Conservation (phyloP, 2,329 filamentous ascomycete genomes). For the Dryadomyces quercus-mongolicae region DNA sequence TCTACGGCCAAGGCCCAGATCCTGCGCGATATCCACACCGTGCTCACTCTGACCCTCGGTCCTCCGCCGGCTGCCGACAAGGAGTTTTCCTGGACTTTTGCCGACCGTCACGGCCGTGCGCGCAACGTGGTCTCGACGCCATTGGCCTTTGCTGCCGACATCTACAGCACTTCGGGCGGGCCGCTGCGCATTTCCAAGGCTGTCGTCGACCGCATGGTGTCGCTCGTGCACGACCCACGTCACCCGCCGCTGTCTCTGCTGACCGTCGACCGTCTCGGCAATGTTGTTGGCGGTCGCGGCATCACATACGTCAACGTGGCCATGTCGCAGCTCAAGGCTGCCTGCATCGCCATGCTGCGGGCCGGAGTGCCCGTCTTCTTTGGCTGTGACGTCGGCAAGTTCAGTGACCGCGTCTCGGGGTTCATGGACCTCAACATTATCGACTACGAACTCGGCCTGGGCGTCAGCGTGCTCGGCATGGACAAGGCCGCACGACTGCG, state of each 20-base stretch:
- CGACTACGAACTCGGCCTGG: conserved; percentile 77
- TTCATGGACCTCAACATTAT: conserved; percentile 71
- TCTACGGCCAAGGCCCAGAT: conserved; percentile 55
- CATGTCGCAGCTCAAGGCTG: conserved; percentile 58
- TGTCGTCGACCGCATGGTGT: conserved; percentile 59
- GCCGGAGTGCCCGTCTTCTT: conserved; percentile 78
- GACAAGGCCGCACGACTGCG: conserved; percentile 63
- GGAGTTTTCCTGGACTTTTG: conserved; percentile 70
- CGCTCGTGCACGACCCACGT: conserved; percentile 74
- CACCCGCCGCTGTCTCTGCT: conserved; percentile 61
- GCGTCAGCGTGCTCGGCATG: conserved; percentile 60
- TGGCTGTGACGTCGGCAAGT: conserved; percentile 78
- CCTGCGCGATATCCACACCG: conserved; percentile 66
- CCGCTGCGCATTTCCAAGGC: conserved; percentile 43
- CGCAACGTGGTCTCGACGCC: conserved; percentile 55
- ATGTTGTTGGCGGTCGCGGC: conserved; percentile 63
- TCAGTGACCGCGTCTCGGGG: conserved; percentile 52
- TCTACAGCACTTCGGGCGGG: conserved; percentile 37
- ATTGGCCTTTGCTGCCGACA: conserved; percentile 56
- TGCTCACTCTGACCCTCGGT: conserved; percentile 73
- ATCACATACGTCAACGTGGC: conserved; percentile 77
- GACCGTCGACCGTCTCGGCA: conserved; percentile 68
- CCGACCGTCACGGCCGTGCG: conserved; percentile 54
- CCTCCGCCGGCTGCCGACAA: conserved; percentile 59
- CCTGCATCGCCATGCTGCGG: conserved; percentile 66